Evolutionary conservation across 108 stramenopile genomes (phyloP).

Genomic region (Nannochloropsis oceanica): DNA sequence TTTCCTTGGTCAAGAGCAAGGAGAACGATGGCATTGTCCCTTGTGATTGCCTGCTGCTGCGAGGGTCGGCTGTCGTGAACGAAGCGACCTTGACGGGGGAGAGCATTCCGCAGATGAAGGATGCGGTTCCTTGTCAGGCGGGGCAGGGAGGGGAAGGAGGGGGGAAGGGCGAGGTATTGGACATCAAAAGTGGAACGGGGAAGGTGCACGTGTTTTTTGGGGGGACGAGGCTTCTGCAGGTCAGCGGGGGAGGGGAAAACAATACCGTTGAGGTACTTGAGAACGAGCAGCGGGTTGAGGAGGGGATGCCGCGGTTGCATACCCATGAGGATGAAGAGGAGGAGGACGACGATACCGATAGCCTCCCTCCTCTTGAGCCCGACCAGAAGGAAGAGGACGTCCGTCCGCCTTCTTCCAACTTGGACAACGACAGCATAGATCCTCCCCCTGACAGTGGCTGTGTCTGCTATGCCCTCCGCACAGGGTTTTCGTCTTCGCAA

Average conservation of each 20-base stretch:
- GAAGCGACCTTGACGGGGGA: slow-evolving; percentile 56
- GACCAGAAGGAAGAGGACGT: slow-evolving; percentile 2
- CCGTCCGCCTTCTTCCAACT: background rate
- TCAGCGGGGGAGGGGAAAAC: slow-evolving; percentile 36
- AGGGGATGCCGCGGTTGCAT: slow-evolving; percentile 6
- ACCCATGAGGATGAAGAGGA: slow-evolving; percentile 9
- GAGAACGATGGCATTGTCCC: slow-evolving; percentile 75
- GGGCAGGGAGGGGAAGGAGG: slow-evolving; percentile 30
- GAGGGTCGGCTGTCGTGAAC: slow-evolving; percentile 43
- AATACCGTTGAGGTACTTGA: background rate
- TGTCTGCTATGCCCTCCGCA: slow-evolving; percentile 76
- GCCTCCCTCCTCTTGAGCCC: too few species aligned
- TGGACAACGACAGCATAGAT: background rate
- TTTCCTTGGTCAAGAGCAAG: slow-evolving; percentile 46
- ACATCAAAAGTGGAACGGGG: slow-evolving; percentile 45
- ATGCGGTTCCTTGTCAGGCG: slow-evolving; percentile 18
- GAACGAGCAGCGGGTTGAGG: slow-evolving; percentile 7
- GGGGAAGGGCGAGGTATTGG: slow-evolving; percentile 39
- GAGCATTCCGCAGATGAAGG: slow-evolving; percentile 95
- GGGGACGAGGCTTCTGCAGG: slow-evolving; percentile 87
- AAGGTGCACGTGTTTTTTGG: slow-evolving; percentile 81
- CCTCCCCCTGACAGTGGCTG: slow-evolving; percentile 75
- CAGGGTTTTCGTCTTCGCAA: slow-evolving; percentile 85
- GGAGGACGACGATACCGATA: slow-evolving; percentile 1
- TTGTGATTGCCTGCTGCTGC: slow-evolving; percentile 73